Evolutionary conservation across 176 grass and related monocot species (phyloP).

Genomic region (Rhynchospora pubera): DNA sequence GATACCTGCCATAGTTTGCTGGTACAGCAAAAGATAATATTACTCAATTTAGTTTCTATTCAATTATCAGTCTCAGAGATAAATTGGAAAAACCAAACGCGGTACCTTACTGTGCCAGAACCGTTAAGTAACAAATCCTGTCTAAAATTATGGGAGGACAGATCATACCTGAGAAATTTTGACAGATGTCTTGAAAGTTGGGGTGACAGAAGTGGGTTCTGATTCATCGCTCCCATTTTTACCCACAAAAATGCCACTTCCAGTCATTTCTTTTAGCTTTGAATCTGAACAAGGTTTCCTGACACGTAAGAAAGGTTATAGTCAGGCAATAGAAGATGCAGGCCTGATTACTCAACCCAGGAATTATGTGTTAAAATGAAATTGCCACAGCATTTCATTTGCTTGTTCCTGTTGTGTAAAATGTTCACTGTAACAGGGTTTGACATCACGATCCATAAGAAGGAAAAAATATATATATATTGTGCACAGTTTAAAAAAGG

Average conservation of each 20-base stretch:
- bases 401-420: too few relatives aligned
- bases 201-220: conserved; percentile 27
- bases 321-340: conserved; percentile 17
- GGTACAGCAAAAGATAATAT: conserved; percentile 21
- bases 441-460: not conserved
- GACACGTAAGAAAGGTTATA: conserved; percentile 19
- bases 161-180: conserved; percentile 83
- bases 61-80: not conserved
- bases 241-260: conserved; percentile 70
- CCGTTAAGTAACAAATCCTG: not conserved
- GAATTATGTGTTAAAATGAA: not conserved
- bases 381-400: not conserved
- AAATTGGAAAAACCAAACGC: not conserved
- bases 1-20: conserved; percentile 69
- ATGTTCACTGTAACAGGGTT: not conserved
- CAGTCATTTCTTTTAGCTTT: conserved; percentile 76
- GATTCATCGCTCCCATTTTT: conserved; percentile 41
- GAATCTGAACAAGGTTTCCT: conserved; percentile 75
- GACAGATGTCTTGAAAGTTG: conserved; percentile 52
- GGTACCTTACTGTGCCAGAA: not conserved
- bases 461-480: not conserved
- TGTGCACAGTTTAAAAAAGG: not conserved
- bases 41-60: conserved; percentile 12
- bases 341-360: not conserved
- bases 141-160: not conserved